Percentiles rank a stretch among this genome's conserved stretches.
Evolutionary conservation across 2,329 filamentous ascomycete genomes (phyloP).

Genomic region (Monilinia fructigena): DNA sequence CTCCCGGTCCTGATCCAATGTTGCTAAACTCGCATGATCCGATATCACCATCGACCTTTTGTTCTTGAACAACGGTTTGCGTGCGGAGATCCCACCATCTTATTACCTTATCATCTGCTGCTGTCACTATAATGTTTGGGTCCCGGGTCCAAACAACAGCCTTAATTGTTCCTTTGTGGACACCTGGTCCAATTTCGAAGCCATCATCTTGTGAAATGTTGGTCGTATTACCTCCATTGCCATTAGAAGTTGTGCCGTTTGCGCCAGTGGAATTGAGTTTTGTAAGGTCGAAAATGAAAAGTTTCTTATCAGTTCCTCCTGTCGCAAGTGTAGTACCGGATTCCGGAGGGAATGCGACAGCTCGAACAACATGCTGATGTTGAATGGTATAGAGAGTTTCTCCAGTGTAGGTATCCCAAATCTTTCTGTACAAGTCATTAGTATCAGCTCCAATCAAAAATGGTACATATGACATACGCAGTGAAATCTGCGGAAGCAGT

Average conservation of each 20-base stretch:
- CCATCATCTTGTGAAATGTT: conserved; percentile 60
- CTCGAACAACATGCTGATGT: conserved; percentile 93
- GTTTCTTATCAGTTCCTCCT: conserved; percentile 93
- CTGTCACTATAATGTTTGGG: conserved; percentile 85
- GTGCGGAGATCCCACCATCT: conserved; percentile 91
- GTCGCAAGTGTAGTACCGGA: conserved; percentile 84
- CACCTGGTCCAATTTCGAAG: conserved; percentile 83
- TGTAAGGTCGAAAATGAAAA: conserved; percentile 86
- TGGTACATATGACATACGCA: conserved; percentile 57
- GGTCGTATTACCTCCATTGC: conserved; percentile 41
- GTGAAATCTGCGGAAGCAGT: conserved; percentile 97
- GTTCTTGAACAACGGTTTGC: conserved; percentile 71
- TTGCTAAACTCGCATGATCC: conserved; percentile 87
- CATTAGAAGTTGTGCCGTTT: conserved; percentile 32
- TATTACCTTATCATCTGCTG: conserved; percentile 84
- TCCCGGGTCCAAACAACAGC: conserved; percentile 93
- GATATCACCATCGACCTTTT: conserved; percentile 78
- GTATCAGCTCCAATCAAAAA: conserved; percentile 24
- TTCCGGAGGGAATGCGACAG: conserved; percentile 84
- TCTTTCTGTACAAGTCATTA: conserved; percentile 62
- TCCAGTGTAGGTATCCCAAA: conserved; percentile 96
- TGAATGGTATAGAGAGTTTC: conserved; percentile 83
- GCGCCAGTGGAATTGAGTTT: conserved; percentile 42
- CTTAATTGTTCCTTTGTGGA: conserved; percentile 88
- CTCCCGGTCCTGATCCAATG: conserved; percentile 57